These are phyloP conservation scores for Staphylotrichum tortipilum DNA, from an alignment of 495 filamentous ascomycete genomes.

Conservation along the genomic window DNA sequence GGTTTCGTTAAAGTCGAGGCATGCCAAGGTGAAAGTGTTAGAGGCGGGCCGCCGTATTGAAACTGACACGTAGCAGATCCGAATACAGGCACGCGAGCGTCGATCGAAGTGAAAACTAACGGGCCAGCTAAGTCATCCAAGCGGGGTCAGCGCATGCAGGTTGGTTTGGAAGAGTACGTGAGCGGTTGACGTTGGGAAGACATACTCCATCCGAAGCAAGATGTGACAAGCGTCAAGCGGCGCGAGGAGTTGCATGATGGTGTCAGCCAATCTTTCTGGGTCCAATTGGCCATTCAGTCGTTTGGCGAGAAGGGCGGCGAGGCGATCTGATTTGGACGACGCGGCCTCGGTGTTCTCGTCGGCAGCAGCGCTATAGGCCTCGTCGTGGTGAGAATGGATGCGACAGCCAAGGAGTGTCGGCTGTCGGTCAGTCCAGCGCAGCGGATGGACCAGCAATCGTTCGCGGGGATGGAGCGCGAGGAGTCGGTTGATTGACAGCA, in stretches of 20 bases:
- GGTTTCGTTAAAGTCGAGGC: neutral
- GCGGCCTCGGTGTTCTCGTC: neutral
- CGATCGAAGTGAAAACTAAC: neutral
- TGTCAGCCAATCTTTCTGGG: neutral
- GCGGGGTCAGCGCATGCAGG: neutral
- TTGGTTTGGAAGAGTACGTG: neutral
- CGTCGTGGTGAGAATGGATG: neutral
- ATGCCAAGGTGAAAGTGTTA: neutral
- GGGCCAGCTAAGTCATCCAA: neutral
- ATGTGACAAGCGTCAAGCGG: neutral
- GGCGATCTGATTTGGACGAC: neutral
- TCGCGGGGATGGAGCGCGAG: neutral
- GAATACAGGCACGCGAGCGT: neutral
- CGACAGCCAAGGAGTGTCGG: neutral
- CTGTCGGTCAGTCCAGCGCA: neutral
- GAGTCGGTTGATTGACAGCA: neutral
- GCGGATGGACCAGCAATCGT: neutral
- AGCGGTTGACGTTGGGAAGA: neutral
- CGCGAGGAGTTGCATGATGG: neutral
- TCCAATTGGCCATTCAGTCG: neutral
- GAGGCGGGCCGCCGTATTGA: neutral
- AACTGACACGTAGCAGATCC: neutral
- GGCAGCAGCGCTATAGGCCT: neutral
- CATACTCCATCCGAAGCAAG: neutral
- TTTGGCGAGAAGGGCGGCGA: neutral